Percentiles rank a stretch among this genome's conserved stretches.
Evolutionary conservation across 306 rosid genomes (phyloP).

Genomic region (Lithocarpus polystachyus): DNA sequence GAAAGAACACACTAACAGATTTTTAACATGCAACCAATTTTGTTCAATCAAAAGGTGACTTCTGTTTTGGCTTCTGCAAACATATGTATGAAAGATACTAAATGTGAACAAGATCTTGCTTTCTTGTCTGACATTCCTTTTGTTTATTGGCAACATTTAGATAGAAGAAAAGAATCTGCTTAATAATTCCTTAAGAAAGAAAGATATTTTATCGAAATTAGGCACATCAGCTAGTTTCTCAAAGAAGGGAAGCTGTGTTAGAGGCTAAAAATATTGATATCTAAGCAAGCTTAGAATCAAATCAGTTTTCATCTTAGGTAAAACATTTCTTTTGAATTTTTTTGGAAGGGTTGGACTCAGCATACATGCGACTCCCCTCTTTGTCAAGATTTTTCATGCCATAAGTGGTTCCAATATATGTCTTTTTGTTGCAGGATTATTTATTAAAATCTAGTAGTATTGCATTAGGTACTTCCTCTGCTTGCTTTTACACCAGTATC

Average conservation of each 20-base stretch:
- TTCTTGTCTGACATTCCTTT: neutral
- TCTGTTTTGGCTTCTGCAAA: too few relatives aligned
- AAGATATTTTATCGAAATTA: neutral
- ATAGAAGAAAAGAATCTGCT: too few relatives aligned
- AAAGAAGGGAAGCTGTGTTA: neutral
- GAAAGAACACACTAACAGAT: neutral
- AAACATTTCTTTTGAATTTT: neutral
- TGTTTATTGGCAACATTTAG: too few relatives aligned
- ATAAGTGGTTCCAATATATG: neutral
- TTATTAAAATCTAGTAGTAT: neutral
- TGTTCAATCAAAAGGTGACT: too few relatives aligned
- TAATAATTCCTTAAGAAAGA: too few relatives aligned
- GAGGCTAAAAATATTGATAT: neutral
- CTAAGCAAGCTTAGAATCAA: neutral
- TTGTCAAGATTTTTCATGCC: neutral
- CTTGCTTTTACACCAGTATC: neutral
- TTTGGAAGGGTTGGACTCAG: neutral
- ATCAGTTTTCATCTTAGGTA: neutral
- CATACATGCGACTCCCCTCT: neutral
- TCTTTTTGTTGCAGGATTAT: neutral
- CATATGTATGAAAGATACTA: too few relatives aligned
- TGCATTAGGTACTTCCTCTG: neutral
- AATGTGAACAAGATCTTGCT: too few relatives aligned
- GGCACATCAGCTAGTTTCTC: neutral
- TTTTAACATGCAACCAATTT: too few relatives aligned